Base-by-base conservation (phyloP, 2,329 filamentous ascomycete species). In the Thielaviopsis punctulata region DNA sequence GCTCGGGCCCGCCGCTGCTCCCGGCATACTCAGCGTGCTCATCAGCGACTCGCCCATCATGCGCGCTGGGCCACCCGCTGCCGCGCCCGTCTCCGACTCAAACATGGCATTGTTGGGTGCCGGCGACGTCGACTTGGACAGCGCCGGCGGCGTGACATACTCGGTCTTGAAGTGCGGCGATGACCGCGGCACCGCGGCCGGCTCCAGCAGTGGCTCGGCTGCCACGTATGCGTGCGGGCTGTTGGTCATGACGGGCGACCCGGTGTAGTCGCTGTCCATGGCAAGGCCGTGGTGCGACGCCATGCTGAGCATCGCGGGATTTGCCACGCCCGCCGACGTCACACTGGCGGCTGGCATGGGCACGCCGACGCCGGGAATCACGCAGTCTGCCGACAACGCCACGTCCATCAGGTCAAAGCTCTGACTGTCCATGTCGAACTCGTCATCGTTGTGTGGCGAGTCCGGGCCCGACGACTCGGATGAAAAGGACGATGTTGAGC, bases 81-180 rank as follows among this genome's bases (percentile, higher is more conserved):
- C 36, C 12, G 56, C 49, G 41, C 52, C 66, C 41, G 67, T 63
- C 43, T 73, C 69, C 53, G 68, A 61, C 43, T 73, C 67, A 58
- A 73, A 76, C 61, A 69, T 36, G 73, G 45, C 65, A 13, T 18
- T 47, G n/a, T 44, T 59, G 5, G 69, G 65, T 24, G 72, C 73
- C 3, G 76, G 76, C 22, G 77, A 79, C 13, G 75, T 75, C 21
- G 76, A 76, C 55, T 76, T 71, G n/a, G 76, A 79, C 25, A 80
- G 71, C 56, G 75, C 76, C 1, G 77, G 77, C 4, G 76, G 75
- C 3, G 76, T 76, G 62, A 73, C 75, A 62, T 71, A 75, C 53
- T 72, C 69, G 62, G 74, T 75, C 7, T 59, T 60, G 1, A 69
- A 64, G 46, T 68, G 65, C 23, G 68, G 65, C 23, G 52, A 53